Conservation (phyloP, 1,139 yeast genomes). For the Scheffersomyces segobiensis region DNA sequence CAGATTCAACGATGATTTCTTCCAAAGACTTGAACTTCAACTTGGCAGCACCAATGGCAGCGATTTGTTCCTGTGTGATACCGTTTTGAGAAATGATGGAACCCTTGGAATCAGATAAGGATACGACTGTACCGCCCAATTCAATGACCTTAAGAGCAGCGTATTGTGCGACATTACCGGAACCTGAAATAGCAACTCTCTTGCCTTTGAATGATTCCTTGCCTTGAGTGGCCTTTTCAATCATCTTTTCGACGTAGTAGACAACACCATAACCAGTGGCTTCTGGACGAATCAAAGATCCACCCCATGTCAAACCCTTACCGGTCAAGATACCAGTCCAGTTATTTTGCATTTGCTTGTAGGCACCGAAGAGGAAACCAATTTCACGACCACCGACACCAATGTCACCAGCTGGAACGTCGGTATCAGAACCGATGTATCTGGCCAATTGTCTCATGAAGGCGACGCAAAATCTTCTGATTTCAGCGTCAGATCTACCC, state of each 20-base stretch:
- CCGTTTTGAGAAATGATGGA: slow-evolving; percentile 74
- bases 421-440: slow-evolving; percentile 96
- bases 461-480: slow-evolving; percentile 93
- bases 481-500: slow-evolving; percentile 89
- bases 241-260: slow-evolving; percentile 97
- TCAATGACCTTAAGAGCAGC: slow-evolving; percentile 97
- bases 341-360: slow-evolving; percentile 86
- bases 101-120: slow-evolving; percentile 95
- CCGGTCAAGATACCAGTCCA: slow-evolving; percentile 98
- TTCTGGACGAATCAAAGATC: slow-evolving; percentile 97
- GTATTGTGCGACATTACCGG: slow-evolving; percentile 98
- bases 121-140: slow-evolving; percentile 92
- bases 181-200: slow-evolving; percentile 94
- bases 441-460: slow-evolving; percentile 95
- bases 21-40: slow-evolving; percentile 75
- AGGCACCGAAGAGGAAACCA: slow-evolving; percentile 95
- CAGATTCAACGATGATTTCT: slow-evolving; percentile 58
- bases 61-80: slow-evolving; percentile 78
- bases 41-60: slow-evolving; percentile 79
- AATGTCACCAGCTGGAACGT: slow-evolving; percentile 98
- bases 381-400: slow-evolving; percentile 93
- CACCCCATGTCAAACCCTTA: slow-evolving; percentile 98
- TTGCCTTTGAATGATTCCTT: slow-evolving; percentile 88
- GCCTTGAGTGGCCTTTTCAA: slow-evolving; percentile 87
- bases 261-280: slow-evolving; percentile 98